Conservation (phyloP, 345 rosid genomes). For the Schrenkiella parvula region DNA sequence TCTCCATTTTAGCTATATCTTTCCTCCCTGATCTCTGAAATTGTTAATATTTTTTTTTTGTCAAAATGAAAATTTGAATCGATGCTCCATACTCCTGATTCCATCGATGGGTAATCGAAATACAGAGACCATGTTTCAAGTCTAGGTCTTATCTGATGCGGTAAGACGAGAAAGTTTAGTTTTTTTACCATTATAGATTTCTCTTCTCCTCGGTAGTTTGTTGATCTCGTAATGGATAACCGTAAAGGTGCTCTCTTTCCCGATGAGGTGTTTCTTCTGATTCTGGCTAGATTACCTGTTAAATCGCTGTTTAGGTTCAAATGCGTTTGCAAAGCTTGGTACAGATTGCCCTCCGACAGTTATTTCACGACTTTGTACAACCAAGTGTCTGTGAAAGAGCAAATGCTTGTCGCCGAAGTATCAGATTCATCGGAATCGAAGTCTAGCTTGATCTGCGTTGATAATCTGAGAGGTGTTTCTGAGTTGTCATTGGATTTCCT, state of each 20-base stretch:
- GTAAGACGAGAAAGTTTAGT: background rate
- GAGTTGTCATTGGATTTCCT: constrained; percentile 70
- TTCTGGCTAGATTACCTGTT: constrained; percentile 72
- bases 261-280: constrained; percentile 65
- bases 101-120: background rate
- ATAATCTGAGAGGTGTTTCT: constrained; percentile 56
- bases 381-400: constrained; percentile 45
- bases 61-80: background rate
- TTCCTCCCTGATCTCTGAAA: background rate
- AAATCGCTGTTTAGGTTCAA: constrained; percentile 61
- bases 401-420: constrained; percentile 57
- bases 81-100: background rate
- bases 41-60: background rate
- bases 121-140: background rate
- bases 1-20: background rate
- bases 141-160: background rate
- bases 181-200: background rate
- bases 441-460: constrained; percentile 59
- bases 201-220: background rate
- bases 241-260: constrained; percentile 46
- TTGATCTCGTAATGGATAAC: constrained; percentile 27
- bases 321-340: constrained; percentile 77
- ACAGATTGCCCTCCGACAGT: constrained; percentile 49
- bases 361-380: constrained; percentile 56
- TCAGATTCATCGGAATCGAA: constrained; percentile 48